Percentiles rank a stretch among this genome's conserved stretches.
phyloP scores from a whole-genome alignment of 2,329 filamentous ascomycete genomes.

The Sporothrix schenckii region DNA sequence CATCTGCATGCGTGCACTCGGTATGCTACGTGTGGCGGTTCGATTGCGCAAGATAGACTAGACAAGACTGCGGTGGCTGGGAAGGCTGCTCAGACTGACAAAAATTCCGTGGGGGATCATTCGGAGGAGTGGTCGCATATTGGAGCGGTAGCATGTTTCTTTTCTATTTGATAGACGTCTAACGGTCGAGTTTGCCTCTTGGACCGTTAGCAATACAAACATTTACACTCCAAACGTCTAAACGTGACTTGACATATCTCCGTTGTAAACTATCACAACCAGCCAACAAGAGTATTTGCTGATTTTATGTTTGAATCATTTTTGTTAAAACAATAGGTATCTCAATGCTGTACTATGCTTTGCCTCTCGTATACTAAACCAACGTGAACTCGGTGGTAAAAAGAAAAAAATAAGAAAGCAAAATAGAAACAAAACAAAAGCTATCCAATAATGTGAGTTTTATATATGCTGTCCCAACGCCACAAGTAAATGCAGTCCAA shows the following conservation, averaged over 20 bases:
- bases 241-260: too few relatives aligned
- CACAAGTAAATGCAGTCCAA: background rate
- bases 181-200: background rate
- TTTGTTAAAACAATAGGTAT: constrained; percentile 23
- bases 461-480: constrained; percentile 23
- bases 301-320: background rate
- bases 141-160: constrained; percentile 3
- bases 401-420: background rate
- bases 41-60: background rate
- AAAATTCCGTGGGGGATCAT: background rate
- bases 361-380: background rate
- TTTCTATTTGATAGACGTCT: constrained; percentile 12
- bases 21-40: constrained; percentile 11
- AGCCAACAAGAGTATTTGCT: background rate
- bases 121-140: background rate
- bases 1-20: background rate
- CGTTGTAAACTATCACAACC: too few relatives aligned
- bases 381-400: background rate
- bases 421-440: background rate
- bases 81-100: constrained; percentile 5
- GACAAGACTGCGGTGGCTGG: constrained; percentile 2
- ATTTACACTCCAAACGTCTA: background rate
- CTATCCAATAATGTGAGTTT: background rate
- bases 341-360: constrained; percentile 27
- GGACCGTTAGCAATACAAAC: background rate